Percentiles rank a stretch among this genome's conserved stretches.
Evolutionary conservation across 163 green algal species (phyloP).

Genomic region (Scenedesmus sp.): DNA sequence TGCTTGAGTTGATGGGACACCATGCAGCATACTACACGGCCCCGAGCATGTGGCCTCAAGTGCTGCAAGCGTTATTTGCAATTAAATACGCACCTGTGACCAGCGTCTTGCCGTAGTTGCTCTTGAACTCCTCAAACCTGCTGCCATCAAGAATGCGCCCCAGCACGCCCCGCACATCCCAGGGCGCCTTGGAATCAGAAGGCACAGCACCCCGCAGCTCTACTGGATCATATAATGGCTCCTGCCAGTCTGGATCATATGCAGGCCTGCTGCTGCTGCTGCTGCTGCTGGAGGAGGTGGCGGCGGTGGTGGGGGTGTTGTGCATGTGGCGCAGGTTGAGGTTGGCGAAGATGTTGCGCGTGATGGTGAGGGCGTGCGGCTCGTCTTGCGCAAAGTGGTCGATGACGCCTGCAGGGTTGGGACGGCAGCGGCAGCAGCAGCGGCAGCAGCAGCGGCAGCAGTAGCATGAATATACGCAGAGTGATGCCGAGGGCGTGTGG

Average conservation of each 20-base stretch:
- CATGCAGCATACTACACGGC: too few species aligned
- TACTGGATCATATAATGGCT: conserved; percentile 74
- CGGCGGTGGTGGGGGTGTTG: background rate
- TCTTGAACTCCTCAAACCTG: conserved; percentile 95
- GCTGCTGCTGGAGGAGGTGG: background rate
- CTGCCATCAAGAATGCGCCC: conserved; percentile 89
- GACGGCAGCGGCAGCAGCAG: background rate
- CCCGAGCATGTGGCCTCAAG: too few species aligned
- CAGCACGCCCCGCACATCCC: conserved; percentile 86
- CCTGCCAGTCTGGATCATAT: conserved; percentile 52
- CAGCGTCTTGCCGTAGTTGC: conserved; percentile 87
- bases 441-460: background rate
- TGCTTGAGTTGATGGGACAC: too few species aligned
- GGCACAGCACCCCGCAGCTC: conserved; percentile 68
- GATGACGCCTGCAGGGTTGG: conserved; percentile 67
- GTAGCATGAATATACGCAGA: background rate
- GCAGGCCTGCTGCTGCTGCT: background rate
- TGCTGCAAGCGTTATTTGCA: background rate
- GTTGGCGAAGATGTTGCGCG: conserved; percentile 76
- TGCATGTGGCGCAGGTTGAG: conserved; percentile 55
- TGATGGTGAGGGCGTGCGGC: conserved; percentile 85
- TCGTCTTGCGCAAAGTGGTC: conserved; percentile 92
- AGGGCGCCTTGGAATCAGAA: conserved; percentile 63
- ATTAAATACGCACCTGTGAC: conserved; percentile 71
- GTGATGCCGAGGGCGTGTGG: conserved; percentile 85